phyloP scores from a whole-genome alignment of 768 basidiomycete genomes.

The Boletellus ananiceps region DNA sequence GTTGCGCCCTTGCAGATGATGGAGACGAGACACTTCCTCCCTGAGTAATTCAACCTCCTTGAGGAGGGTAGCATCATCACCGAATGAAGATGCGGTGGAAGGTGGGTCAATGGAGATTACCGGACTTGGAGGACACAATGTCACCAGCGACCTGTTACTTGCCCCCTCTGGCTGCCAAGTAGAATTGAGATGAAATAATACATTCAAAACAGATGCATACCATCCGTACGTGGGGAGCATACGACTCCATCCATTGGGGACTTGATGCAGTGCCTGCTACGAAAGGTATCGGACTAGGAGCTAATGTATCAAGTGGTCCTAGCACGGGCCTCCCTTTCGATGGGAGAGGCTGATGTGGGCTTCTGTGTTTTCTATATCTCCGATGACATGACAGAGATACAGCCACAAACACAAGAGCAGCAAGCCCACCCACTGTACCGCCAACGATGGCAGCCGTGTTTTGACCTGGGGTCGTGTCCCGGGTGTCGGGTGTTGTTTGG shows the following conservation, averaged over 20 bases:
- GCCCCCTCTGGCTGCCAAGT: neutral
- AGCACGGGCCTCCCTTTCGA: neutral
- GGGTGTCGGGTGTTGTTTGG: neutral
- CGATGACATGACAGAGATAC: slow-evolving; percentile 2
- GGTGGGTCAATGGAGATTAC: neutral
- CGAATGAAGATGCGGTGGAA: neutral
- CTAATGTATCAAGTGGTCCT: neutral
- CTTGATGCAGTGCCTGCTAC: neutral
- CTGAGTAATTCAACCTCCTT: slow-evolving; percentile 7
- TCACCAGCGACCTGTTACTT: neutral
- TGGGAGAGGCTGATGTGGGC: neutral
- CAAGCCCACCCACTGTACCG: slow-evolving; percentile 1
- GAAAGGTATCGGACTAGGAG: neutral
- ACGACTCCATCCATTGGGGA: neutral
- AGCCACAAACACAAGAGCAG: neutral
- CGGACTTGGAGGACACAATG: neutral
- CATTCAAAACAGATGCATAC: neutral
- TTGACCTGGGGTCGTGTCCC: neutral
- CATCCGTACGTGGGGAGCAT: neutral
- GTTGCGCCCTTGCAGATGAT: neutral
- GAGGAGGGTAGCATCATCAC: neutral
- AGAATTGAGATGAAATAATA: neutral
- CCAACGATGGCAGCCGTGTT: slow-evolving; percentile 4
- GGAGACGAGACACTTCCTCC: slow-evolving; percentile 10
- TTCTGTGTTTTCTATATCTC: neutral